Evolutionary conservation across 179 eudicot genomes (phyloP).

Genomic region (Silene vulgaris): DNA sequence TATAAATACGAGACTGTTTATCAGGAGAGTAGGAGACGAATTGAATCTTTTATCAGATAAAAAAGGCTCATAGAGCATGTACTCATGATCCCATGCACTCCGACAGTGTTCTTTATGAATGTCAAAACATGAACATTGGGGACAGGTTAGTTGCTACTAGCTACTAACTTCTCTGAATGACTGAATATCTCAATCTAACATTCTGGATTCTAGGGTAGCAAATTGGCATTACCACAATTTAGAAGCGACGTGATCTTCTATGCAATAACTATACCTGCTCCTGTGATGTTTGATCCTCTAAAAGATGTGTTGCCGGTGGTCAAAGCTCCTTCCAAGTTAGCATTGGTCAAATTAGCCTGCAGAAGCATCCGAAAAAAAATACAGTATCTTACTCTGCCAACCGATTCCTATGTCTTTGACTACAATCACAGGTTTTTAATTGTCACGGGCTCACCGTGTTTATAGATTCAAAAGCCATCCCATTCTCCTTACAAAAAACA

Average conservation of each 20-base stretch:
- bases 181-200: no score
- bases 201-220: no score
- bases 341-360: slow-evolving; percentile 79
- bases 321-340: slow-evolving; percentile 90
- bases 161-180: no score
- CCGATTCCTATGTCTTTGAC: not conserved
- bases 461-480: slow-evolving; percentile 1
- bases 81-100: no score
- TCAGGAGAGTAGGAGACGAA: no score
- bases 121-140: no score
- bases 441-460: no score
- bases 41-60: not conserved
- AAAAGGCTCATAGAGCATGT: not conserved
- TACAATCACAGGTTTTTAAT: not conserved
- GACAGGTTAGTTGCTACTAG: no score
- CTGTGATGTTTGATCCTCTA: slow-evolving; percentile 70
- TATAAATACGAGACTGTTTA: no score
- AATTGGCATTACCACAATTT: no score
- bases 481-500: not conserved
- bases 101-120: no score
- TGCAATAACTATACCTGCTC: slow-evolving; percentile 56
- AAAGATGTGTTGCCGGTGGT: slow-evolving; percentile 87
- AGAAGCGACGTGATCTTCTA: no score
- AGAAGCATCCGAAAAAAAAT: not conserved
- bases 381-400: not conserved